phyloP scores from a whole-genome alignment of 2,329 filamentous ascomycete species.

The Orbilia javanica region DNA sequence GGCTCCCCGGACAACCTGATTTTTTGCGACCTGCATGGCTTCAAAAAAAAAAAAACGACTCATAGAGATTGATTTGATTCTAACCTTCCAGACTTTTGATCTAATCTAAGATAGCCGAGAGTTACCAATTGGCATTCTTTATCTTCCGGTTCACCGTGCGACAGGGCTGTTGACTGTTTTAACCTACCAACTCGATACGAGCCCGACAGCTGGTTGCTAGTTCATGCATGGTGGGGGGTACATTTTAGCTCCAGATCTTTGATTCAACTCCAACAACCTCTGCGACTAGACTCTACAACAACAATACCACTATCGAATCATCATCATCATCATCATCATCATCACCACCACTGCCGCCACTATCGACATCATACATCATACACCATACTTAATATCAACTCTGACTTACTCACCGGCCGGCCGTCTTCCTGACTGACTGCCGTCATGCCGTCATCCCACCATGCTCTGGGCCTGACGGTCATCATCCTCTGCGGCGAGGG shows the following conservation, averaged over 20 bases:
- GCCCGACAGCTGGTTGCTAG: background rate
- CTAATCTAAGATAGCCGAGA: too few relatives aligned
- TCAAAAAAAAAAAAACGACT: background rate
- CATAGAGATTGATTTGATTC: background rate
- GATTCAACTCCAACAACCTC: background rate
- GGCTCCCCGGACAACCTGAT: background rate
- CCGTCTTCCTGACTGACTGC: background rate
- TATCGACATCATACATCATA: too few relatives aligned
- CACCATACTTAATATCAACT: too few relatives aligned
- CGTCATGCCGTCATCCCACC: conserved; percentile 73
- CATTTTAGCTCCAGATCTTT: background rate
- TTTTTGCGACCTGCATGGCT: background rate
- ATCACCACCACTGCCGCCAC: conserved; percentile 3
- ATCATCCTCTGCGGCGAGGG: conserved; percentile 86
- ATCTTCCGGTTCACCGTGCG: background rate
- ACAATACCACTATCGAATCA: background rate
- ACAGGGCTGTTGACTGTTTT: background rate
- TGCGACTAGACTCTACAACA: background rate
- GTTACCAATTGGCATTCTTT: too few relatives aligned
- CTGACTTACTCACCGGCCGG: too few relatives aligned
- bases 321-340: background rate
- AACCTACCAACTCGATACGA: too few relatives aligned
- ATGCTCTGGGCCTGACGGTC: conserved; percentile 76
- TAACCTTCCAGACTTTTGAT: too few relatives aligned
- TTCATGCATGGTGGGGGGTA: background rate